phyloP scores from a whole-genome alignment of 495 filamentous ascomycete species.

The Talaromyces adpressus region DNA sequence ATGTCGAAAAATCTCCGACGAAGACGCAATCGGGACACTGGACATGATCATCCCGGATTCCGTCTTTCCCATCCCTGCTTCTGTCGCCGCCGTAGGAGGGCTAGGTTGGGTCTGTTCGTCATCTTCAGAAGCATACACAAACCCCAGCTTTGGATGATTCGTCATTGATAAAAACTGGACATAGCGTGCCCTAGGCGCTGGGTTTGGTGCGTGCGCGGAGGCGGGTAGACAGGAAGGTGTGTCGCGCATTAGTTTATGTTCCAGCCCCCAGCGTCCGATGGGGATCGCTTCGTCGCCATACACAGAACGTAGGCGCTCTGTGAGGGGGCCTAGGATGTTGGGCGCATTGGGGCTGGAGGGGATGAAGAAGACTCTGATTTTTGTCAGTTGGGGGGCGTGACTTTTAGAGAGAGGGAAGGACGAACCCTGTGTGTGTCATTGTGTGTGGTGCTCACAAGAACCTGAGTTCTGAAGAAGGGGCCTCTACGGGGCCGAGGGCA shows the following conservation, averaged over 20 bases:
- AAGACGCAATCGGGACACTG: slow-evolving; percentile 27
- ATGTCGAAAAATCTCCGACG: slow-evolving; percentile 31
- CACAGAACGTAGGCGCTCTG: slow-evolving; percentile 33
- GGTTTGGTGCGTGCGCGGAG: slow-evolving; percentile 19
- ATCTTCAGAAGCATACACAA: slow-evolving; percentile 36
- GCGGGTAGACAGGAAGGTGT: slow-evolving; percentile 36
- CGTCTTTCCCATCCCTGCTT: background rate
- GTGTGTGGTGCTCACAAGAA: background rate
- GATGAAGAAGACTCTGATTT: slow-evolving; percentile 37
- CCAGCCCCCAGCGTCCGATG: slow-evolving; percentile 34
- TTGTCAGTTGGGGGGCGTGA: too few species aligned
- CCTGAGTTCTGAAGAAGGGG: background rate
- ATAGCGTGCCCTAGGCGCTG: slow-evolving; percentile 26
- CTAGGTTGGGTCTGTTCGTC: too few species aligned
- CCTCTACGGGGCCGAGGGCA: background rate
- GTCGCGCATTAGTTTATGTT: slow-evolving; percentile 41
- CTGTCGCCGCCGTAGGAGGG: too few species aligned
- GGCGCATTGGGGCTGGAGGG: slow-evolving; percentile 36
- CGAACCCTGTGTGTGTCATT: background rate
- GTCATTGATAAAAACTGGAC: slow-evolving; percentile 40
- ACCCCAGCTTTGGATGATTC: slow-evolving; percentile 34
- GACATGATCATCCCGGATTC: slow-evolving; percentile 32
- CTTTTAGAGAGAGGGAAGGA: background rate
- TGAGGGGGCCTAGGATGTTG: slow-evolving; percentile 27
- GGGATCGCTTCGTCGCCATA: slow-evolving; percentile 30